These are phyloP conservation scores for Pelargonium nanum DNA, from an alignment of 345 rosid genomes.

Conservation along the genomic window DNA sequence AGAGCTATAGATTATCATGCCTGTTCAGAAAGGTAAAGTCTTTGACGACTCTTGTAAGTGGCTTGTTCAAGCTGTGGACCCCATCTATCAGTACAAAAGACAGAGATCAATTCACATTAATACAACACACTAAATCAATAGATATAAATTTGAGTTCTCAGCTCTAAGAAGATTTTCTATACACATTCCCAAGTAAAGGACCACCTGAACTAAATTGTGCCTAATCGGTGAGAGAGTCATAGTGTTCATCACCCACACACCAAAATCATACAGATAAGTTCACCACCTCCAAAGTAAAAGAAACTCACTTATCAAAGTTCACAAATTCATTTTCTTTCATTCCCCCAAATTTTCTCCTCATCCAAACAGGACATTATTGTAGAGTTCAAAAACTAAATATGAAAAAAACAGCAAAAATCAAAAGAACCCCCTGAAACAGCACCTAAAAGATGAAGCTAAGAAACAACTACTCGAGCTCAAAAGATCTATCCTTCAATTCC, in stretches of 20 bases:
- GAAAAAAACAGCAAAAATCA: too few relatives aligned
- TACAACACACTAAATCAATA: background rate
- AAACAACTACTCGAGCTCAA: too few relatives aligned
- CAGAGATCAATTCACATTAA: background rate
- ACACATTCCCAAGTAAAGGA: background rate
- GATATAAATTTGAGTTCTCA: background rate
- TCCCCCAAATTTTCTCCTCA: too few relatives aligned
- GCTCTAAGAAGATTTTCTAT: too few relatives aligned
- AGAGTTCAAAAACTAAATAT: too few relatives aligned
- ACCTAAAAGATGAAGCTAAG: too few relatives aligned
- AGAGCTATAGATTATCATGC: slow-evolving; percentile 13
- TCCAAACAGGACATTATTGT: too few relatives aligned
- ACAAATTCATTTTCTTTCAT: too few relatives aligned
- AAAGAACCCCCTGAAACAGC: too few relatives aligned
- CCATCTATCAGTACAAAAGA: slow-evolving; percentile 32
- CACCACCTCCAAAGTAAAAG: background rate
- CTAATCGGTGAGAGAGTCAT: background rate
- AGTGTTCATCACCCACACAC: too few relatives aligned
- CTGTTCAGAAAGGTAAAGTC: slow-evolving; percentile 63
- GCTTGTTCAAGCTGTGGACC: slow-evolving; percentile 66
- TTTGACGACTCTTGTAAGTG: slow-evolving; percentile 57
- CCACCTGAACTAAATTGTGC: background rate
- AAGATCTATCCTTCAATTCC: too few relatives aligned
- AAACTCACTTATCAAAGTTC: background rate
- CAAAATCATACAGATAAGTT: too few relatives aligned